Base-by-base conservation (phyloP, 306 rosid species). In the Cercis canadensis region DNA sequence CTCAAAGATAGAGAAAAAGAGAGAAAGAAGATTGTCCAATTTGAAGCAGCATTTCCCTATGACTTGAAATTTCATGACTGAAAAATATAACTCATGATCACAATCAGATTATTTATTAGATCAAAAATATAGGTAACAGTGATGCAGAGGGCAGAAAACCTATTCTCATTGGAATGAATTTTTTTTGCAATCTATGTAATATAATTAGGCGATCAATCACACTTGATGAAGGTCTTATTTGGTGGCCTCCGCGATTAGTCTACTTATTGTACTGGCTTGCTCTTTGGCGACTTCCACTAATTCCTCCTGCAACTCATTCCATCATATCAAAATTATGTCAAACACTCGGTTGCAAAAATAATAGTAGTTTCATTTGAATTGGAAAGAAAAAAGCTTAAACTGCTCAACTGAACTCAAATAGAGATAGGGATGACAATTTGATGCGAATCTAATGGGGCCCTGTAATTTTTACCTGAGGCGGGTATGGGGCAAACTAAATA, bases 271-370 rank as follows among this genome's bases (percentile, higher is more conserved):
- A 69, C 84, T 79, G 7, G 90, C 85, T 70, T 92, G 86, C 81
- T 88, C 93, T 74, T 90, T 90, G 4, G 97, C 96, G 33, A 80
- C 82, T 82, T 92, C 97, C 85, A 92, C 92, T 69, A 90, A 60
- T 14, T 94, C 88, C 87, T 92, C 97, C 97, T 90, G 60, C 81
- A 89, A 61, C 12, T n/a, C 18, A 55, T 31, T 51, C n/a, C 74
- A 70, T 54, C 43, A 80, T 53, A 69, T 72, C 55, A 54, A 4
- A 16, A 47, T 67, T 65, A 41, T 64, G 7, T 66, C 6, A 67
- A 21, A 1, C 9, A 3, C 4, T 12, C 41, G n/a, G n/a, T n/a
- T n/a, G n/a, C n/a, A 24, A 24, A 24, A 24, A 24, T 24, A 24
- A 1, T 24, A 3, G 29, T 24, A 24, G 29, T 24, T 24, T 24